These are phyloP conservation scores for Argentina anserina DNA, from an alignment of 306 rosid species.

Conservation along the genomic window DNA sequence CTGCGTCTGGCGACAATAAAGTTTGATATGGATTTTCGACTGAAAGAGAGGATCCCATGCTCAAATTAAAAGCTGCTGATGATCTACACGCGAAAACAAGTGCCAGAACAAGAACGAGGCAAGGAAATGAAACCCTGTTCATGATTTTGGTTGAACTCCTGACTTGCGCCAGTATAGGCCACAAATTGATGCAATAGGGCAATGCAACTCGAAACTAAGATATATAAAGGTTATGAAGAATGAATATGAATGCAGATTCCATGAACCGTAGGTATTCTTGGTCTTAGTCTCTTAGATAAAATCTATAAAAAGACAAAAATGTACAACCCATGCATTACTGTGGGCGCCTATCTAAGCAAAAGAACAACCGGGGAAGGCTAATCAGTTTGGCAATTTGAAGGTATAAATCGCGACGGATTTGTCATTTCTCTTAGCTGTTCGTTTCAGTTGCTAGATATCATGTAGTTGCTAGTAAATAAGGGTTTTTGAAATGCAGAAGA, in stretches of 20 bases:
- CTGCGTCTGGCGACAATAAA: conserved; percentile 35
- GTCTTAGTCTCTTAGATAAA: too few species aligned
- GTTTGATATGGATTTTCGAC: conserved; percentile 28
- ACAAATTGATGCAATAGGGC: background rate
- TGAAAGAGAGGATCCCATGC: conserved; percentile 34
- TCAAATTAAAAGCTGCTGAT: conserved; percentile 14
- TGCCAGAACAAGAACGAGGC: conserved; percentile 6
- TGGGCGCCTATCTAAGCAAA: too few species aligned
- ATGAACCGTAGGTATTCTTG: background rate
- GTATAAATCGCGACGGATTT: background rate
- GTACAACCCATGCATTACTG: too few species aligned
- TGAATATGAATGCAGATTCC: background rate
- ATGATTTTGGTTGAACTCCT: background rate
- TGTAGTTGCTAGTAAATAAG: too few species aligned
- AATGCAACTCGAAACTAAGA: background rate
- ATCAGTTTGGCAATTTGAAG: background rate
- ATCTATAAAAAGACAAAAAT: too few species aligned
- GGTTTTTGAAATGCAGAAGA: background rate
- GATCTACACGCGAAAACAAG: conserved; percentile 9
- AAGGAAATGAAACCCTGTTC: conserved; percentile 16
- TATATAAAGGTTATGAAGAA: background rate
- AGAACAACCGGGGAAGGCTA: background rate
- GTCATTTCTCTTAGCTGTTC: too few species aligned
- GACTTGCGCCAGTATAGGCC: background rate
- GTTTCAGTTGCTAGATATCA: background rate